Evolutionary conservation across 352 stramenopile genomes (phyloP), one percentile per base, ranked within the genome.

Genomic region (Aphanomyces euteiches): DNA sequence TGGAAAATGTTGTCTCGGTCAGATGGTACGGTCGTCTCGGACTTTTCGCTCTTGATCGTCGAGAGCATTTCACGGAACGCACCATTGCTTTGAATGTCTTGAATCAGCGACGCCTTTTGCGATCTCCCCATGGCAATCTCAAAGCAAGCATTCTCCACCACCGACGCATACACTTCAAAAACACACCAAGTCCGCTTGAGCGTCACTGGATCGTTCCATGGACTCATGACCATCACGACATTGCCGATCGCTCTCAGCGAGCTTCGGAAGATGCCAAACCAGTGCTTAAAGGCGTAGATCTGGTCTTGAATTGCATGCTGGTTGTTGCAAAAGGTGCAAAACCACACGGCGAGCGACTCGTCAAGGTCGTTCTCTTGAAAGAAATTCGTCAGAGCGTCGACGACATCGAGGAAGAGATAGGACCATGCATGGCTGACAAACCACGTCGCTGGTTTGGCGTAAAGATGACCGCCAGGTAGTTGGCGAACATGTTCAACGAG

Each of bases 401-500:
- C 57, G 12, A 47, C 57, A 50, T 66, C 64, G 12, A 70, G 21
- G 36, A 70, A 70, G 15, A 61, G 13, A 39, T 70, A 70, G 10
- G 15, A 19, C 64, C 64, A 70, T 36, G 64, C 45, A 61, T 70
- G 64, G 48, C 64, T 70, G 15, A 70, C 39, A 19, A 61, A 58
- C 64, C 64, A 70, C 4, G n/a, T 58, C 19, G 64, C 64, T 12
- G 64, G 47, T n/a, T 63, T 47, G 43, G 17, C 43, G 17, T 43
- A 7, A 2, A 13, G 13, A 10, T 61, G 15, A 45, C 54, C 19
- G 1, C 3, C 6, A 4, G 36, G 39, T 8, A 45, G 19, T n/a
- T 17, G 15, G 1, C n/a, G 54, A 8, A 66, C 57, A 5, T 37
- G 57, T 12, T 66, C 57, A 5, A 66, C 57, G 15, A 66, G 37